phyloP scores from a whole-genome alignment of 371 early-diverging fungal species.

The Saksenaea oblongispora region DNA sequence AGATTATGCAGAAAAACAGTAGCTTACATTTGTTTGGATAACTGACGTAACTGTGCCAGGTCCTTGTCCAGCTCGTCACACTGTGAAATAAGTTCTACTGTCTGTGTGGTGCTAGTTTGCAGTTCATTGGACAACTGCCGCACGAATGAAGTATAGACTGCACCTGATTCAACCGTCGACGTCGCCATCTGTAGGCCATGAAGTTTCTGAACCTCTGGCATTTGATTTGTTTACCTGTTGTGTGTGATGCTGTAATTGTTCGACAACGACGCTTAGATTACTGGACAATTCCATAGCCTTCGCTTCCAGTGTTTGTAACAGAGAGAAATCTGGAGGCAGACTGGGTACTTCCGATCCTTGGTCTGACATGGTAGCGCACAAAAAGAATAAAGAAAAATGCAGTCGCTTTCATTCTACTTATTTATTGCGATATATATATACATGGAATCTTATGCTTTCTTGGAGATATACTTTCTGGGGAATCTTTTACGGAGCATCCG shows the following conservation, averaged over 20 bases:
- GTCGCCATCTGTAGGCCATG: conserved; percentile 12
- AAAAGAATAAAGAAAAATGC: background rate
- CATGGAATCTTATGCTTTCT: conserved; percentile 9
- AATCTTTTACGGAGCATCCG: conserved; percentile 48
- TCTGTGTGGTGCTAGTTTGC: conserved; percentile 28
- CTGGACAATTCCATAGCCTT: conserved; percentile 10
- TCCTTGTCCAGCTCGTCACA: conserved; percentile 56
- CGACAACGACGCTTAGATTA: background rate
- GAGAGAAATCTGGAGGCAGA: conserved; percentile 3
- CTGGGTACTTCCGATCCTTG: background rate
- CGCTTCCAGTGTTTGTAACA: conserved; percentile 11
- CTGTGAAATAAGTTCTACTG: conserved; percentile 40
- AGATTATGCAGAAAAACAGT: background rate
- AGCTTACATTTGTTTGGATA: conserved; percentile 41
- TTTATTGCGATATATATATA: conserved; percentile 4
- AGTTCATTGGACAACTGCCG: conserved; percentile 14
- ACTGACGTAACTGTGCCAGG: conserved; percentile 29
- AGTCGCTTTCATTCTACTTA: background rate
- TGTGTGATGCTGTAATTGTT: conserved; percentile 9
- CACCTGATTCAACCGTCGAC: conserved; percentile 7
- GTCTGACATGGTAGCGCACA: background rate
- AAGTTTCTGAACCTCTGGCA: background rate
- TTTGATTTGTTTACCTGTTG: conserved; percentile 8
- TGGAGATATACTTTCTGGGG: conserved; percentile 10
- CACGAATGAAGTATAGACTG: conserved; percentile 12